Evolutionary conservation across 768 basidiomycete genomes (phyloP), one percentile per base, ranked within the genome.

Genomic region (Hypsizygus marmoreus): DNA sequence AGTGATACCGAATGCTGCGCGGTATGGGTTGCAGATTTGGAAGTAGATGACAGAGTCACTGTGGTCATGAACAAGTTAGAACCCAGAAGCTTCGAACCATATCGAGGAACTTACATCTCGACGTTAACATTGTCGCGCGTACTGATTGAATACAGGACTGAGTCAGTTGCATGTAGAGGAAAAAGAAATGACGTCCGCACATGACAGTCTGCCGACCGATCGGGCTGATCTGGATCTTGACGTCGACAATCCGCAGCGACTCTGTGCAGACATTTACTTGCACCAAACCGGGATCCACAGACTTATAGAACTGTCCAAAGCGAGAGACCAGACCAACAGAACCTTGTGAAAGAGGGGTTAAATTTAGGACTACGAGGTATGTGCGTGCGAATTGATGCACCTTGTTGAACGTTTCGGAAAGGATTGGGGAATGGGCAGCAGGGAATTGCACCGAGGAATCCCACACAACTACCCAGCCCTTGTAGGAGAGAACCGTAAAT

Each of bases 91-190:
- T 8, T 25, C 22, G 29, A 20, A 43, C 56, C 19, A 6, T 4
- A 22, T 20, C 42, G 44, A 24, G 35, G n/a, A 32, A 73, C 83
- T 33, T 60, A 88, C 88, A 94, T 91, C 58, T 92, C 89, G 50
- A 95, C 91, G 54, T 92, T 93, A 64, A 97, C 95, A 60, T 97
- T 97, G 73, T 97, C 94, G 46, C 91, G 84, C 28, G 95, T 97
- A 67, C 76, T 79, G 51, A 43, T 37, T 12, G 13, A 23, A 32
- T 19, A 16, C 14, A 23, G 24, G 34, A 13, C 17, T 33, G n/a
- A 40, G 41, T 50, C 4, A 46, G 41, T 30, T 19, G 32, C 22
- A 33, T 20, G n/a, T 20, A 38, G 10, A 16, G 7, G 22, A 30
- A 19, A 45, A 23, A 35, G 40, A 47, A 10, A 25, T 40, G 29